A percentile compares a stretch with the other conserved stretches of the same genome.
phyloP scores from a whole-genome alignment of 2,329 filamentous ascomycete species.

The Geosmithia putterillii region DNA sequence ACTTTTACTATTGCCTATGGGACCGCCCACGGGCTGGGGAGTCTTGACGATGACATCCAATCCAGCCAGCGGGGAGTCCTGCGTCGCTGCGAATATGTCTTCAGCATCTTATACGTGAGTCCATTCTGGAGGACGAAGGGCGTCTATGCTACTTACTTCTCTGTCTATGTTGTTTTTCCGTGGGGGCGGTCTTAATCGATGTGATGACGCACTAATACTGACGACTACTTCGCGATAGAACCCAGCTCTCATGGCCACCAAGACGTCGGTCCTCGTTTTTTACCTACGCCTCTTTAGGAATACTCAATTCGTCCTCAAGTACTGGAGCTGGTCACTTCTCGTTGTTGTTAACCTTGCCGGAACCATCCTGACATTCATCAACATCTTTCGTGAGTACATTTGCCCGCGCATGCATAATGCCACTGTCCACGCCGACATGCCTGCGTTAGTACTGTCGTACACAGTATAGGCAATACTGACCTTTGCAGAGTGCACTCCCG shows the following conservation, averaged over 20 bases:
- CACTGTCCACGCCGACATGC: background rate
- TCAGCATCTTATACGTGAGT: slow-evolving; percentile 50
- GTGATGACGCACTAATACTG: background rate
- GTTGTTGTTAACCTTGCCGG: slow-evolving; percentile 69
- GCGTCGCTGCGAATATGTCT: slow-evolving; percentile 49
- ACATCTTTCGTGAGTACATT: slow-evolving; percentile 48
- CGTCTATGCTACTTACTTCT: background rate
- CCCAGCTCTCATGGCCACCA: slow-evolving; percentile 79
- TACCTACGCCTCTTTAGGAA: slow-evolving; percentile 75
- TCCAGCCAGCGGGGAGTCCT: slow-evolving; percentile 34
- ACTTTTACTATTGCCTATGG: slow-evolving; percentile 55
- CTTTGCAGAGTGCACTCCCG: slow-evolving; percentile 53
- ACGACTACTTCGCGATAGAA: slow-evolving; percentile 58
- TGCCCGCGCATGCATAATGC: background rate
- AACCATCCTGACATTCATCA: slow-evolving; percentile 68
- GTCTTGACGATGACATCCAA: slow-evolving; percentile 49
- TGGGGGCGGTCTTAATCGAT: background rate
- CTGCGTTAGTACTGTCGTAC: background rate
- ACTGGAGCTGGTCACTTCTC: slow-evolving; percentile 72
- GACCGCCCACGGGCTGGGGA: slow-evolving; percentile 53
- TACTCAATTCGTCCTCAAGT: slow-evolving; percentile 61
- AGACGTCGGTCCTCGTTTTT: slow-evolving; percentile 86
- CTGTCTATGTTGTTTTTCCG: background rate
- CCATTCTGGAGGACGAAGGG: background rate
- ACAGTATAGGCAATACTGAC: background rate